Evolutionary conservation across 495 filamentous ascomycete species (phyloP).

Genomic region (Diplogelasinospora grovesii): DNA sequence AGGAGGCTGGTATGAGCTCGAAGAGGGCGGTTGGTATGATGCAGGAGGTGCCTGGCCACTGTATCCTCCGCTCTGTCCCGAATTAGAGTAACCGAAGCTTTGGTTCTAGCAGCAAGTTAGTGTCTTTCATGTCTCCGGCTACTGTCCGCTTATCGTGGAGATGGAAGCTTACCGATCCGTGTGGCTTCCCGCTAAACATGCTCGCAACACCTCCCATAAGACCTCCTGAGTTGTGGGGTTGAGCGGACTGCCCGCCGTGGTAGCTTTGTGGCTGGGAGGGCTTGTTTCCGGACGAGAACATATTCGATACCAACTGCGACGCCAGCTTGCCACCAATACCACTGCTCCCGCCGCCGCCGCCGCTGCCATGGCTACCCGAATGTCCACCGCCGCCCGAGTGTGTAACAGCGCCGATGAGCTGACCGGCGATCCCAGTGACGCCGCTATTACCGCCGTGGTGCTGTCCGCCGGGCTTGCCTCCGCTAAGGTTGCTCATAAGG

Average conservation of each 20-base stretch:
- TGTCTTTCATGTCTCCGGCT: neutral
- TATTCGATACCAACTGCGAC: slow-evolving; percentile 37
- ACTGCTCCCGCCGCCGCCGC: slow-evolving; percentile 27
- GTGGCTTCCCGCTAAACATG: slow-evolving; percentile 36
- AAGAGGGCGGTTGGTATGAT: slow-evolving; percentile 36
- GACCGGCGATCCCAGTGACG: slow-evolving; percentile 30
- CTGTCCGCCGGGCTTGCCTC: slow-evolving; percentile 12
- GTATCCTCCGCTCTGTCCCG: slow-evolving; percentile 36
- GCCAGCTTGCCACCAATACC: slow-evolving; percentile 39
- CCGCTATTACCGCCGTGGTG: slow-evolving; percentile 18
- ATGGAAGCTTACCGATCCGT: slow-evolving; percentile 24
- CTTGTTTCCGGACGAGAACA: slow-evolving; percentile 37
- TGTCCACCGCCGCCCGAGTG: slow-evolving; percentile 30
- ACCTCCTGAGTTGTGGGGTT: slow-evolving; percentile 24
- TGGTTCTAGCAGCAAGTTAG: slow-evolving; percentile 19
- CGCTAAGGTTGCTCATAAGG: slow-evolving; percentile 15
- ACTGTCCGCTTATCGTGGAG: too few species aligned
- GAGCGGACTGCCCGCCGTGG: slow-evolving; percentile 25
- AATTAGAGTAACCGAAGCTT: slow-evolving; percentile 49
- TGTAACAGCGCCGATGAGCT: slow-evolving; percentile 25
- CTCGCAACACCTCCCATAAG: slow-evolving; percentile 39
- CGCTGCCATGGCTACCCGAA: slow-evolving; percentile 20
- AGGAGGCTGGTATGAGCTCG: slow-evolving; percentile 20
- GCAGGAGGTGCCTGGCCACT: slow-evolving; percentile 43
- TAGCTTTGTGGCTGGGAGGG: slow-evolving; percentile 31